Percentiles rank a stretch among this genome's conserved stretches.
These are phyloP conservation scores for Populus simonii DNA, from an alignment of 345 rosid species.

Conservation along the genomic window DNA sequence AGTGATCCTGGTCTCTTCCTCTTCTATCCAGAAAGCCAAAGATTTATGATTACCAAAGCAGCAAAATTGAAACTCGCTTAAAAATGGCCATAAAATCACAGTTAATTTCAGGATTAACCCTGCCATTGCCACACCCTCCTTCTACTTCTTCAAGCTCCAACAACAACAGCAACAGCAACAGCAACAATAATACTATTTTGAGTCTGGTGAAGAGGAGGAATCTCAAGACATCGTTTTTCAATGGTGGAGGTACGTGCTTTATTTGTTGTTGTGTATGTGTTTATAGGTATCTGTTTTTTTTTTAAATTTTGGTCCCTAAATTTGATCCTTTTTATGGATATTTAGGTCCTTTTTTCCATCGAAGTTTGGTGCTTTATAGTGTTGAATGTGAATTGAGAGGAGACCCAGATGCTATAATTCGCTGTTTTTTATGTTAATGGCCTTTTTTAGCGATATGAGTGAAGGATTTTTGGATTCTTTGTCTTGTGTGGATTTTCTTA, in stretches of 20 bases:
- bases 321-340: background rate
- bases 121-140: conserved; percentile 31
- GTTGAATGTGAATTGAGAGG: background rate
- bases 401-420: background rate
- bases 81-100: conserved; percentile 36
- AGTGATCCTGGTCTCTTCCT: background rate
- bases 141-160: conserved; percentile 32
- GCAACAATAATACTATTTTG: conserved; percentile 18
- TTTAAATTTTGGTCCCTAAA: background rate
- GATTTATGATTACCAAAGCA: background rate
- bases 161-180: background rate
- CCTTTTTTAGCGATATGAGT: background rate
- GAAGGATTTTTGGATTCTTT: background rate
- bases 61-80: no score
- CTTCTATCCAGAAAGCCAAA: background rate
- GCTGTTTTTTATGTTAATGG: background rate
- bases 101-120: conserved; percentile 37
- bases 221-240: conserved; percentile 40
- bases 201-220: conserved; percentile 28
- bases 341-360: background rate
- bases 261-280: background rate
- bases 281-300: background rate
- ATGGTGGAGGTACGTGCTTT: conserved; percentile 38
- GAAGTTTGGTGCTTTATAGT: background rate
- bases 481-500: background rate